These are phyloP conservation scores for Paraphaeosphaeria minitans DNA, from an alignment of 2,329 filamentous ascomycete species.

Conservation along the genomic window DNA sequence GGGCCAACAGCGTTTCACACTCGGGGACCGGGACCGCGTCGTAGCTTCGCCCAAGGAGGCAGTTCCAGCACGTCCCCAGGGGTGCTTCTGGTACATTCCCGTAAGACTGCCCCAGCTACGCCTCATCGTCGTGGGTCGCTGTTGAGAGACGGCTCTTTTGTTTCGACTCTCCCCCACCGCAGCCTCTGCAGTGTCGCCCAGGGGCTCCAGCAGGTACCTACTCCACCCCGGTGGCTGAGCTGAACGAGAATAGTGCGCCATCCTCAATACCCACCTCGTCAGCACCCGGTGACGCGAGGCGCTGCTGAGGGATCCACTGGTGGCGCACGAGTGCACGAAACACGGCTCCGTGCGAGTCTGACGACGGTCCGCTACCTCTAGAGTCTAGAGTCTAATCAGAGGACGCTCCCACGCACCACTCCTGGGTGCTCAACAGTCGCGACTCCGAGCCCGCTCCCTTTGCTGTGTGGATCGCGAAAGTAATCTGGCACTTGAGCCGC, in stretches of 20 bases:
- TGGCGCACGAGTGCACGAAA: conserved; percentile 33
- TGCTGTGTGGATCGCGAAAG: not conserved
- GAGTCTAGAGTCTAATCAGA: too few relatives aligned
- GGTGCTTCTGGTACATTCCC: conserved; percentile 17
- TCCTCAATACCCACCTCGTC: conserved; percentile 16
- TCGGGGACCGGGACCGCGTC: conserved; percentile 14
- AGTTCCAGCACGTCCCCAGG: conserved; percentile 12
- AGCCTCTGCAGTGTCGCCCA: not conserved
- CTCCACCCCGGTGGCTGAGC: not conserved
- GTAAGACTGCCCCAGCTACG: conserved; percentile 6
- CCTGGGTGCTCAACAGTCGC: not conserved
- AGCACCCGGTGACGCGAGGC: conserved; percentile 20
- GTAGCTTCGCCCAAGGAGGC: conserved; percentile 8
- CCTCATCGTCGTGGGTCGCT: conserved; percentile 8
- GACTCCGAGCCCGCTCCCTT: not conserved
- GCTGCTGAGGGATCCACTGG: conserved; percentile 27
- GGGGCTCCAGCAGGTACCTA: not conserved
- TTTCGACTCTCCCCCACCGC: conserved; percentile 6
- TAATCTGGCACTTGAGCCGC: not conserved
- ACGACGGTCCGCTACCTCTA: not conserved
- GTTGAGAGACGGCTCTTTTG: conserved; percentile 7
- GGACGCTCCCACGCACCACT: not conserved
- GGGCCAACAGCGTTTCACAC: conserved; percentile 15
- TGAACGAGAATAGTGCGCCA: not conserved
- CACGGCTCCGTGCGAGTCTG: conserved; percentile 29